Conservation (phyloP, 140 eudicot genomes). For the Anethum foeniculum region DNA sequence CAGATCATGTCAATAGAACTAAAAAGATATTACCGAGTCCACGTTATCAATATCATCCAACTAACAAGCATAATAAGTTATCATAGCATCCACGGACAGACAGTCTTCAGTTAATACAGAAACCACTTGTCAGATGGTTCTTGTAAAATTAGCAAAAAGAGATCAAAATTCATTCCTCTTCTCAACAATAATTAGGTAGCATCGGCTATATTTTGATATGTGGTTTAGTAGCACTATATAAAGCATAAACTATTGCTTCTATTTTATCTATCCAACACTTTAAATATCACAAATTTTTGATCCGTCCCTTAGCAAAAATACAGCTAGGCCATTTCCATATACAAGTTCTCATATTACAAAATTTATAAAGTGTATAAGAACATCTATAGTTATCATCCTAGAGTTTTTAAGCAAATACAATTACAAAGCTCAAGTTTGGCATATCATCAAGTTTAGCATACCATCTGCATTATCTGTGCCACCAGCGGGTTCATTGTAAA, state of each 20-base stretch:
- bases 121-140: neutral
- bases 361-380: neutral
- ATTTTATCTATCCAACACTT: neutral
- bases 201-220: neutral
- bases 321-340: neutral
- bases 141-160: neutral
- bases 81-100: neutral
- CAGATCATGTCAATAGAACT: neutral
- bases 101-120: neutral
- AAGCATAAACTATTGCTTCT: neutral
- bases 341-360: neutral
- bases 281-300: neutral
- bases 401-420: neutral
- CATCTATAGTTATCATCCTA: neutral
- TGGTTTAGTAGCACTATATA: neutral
- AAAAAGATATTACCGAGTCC: neutral
- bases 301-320: neutral
- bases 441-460: slow-evolving; percentile 44
- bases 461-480: slow-evolving; percentile 64
- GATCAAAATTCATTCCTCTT: neutral
- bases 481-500: slow-evolving; percentile 89
- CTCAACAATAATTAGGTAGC: neutral
- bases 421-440: slow-evolving; percentile 9
- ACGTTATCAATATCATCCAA: neutral
- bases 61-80: neutral